These are phyloP conservation scores for Fusarium duplospermum DNA, from an alignment of 2,329 filamentous ascomycete species.

Conservation along the genomic window DNA sequence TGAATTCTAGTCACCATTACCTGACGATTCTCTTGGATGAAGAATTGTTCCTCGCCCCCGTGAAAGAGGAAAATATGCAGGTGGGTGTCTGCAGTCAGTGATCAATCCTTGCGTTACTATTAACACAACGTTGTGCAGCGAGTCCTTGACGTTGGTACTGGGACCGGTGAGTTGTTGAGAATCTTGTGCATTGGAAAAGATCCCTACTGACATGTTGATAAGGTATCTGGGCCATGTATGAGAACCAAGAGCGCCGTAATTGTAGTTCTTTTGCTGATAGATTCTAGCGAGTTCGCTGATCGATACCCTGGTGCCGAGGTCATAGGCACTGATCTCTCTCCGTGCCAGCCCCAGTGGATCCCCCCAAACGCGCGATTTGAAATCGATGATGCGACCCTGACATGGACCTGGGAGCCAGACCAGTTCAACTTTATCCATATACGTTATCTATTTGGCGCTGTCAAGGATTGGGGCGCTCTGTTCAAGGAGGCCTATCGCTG, in stretches of 20 bases:
- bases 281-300: slow-evolving; percentile 22
- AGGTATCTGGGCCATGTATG: slow-evolving; percentile 30
- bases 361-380: slow-evolving; percentile 26
- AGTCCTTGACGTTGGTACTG: slow-evolving; percentile 15
- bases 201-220: fast-evolving
- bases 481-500: slow-evolving; percentile 22
- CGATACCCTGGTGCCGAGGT: slow-evolving; percentile 15
- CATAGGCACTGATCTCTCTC: slow-evolving; percentile 20
- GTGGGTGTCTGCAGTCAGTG: not conserved
- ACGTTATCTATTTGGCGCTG: slow-evolving; percentile 18
- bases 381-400: slow-evolving; percentile 20
- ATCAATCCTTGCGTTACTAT: not conserved
- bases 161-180: slow-evolving; percentile 5
- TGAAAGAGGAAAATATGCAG: slow-evolving; percentile 9
- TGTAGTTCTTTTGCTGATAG: not conserved
- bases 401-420: slow-evolving; percentile 16
- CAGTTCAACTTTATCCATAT: slow-evolving; percentile 25
- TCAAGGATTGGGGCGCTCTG: slow-evolving; percentile 14
- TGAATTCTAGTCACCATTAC: slow-evolving; percentile 19
- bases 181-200: fast-evolving
- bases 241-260: not conserved
- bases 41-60: slow-evolving; percentile 1
- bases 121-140: not conserved
- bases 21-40: slow-evolving; percentile 16
- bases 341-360: slow-evolving; percentile 23